Percentiles rank a stretch among this genome's conserved stretches.
These are phyloP conservation scores for Salix koriyanagi DNA, from an alignment of 345 rosid genomes.

Conservation along the genomic window DNA sequence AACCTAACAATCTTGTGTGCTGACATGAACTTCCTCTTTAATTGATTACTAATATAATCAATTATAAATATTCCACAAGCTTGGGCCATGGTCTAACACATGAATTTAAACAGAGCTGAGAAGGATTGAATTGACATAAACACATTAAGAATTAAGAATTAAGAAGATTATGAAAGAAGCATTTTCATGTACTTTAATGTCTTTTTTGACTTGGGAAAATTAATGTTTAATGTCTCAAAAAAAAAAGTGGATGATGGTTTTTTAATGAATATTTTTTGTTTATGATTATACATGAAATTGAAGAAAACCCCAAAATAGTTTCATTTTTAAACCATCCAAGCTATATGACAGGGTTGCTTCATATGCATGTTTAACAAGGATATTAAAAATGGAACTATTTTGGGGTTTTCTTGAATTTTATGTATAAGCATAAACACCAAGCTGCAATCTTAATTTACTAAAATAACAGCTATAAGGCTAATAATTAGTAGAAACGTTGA, in stretches of 20 bases:
- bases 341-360: neutral
- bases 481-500: neutral
- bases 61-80: neutral
- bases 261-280: too few species aligned
- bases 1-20: neutral
- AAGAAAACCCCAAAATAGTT: neutral
- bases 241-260: neutral
- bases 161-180: slow-evolving; percentile 12
- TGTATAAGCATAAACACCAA: too few species aligned
- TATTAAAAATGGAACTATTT: too few species aligned
- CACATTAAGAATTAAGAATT: slow-evolving; percentile 1
- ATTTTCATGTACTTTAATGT: neutral
- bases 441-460: too few species aligned
- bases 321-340: neutral
- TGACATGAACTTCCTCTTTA: too few species aligned
- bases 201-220: neutral
- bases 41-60: neutral
- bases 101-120: neutral
- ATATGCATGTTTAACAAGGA: neutral
- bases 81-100: neutral
- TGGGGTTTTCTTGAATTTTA: too few species aligned
- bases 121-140: slow-evolving; percentile 25
- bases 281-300: too few species aligned
- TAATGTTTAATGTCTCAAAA: slow-evolving; percentile 3
- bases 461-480: neutral